Conservation (phyloP, 140 eudicot genomes). For the Anethum foeniculum region DNA sequence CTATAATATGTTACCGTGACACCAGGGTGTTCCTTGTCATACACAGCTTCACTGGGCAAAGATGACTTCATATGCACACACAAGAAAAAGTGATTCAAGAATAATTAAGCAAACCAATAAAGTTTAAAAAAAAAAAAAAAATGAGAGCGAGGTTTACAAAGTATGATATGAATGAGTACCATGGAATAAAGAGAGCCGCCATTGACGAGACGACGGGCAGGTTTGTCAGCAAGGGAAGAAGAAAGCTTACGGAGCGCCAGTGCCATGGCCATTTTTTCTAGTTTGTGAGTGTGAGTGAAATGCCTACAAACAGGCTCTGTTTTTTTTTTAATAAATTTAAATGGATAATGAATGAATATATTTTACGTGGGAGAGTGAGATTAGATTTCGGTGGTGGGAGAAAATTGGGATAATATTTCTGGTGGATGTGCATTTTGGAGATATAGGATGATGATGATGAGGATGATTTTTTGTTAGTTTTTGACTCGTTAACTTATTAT, state of each 20-base stretch:
- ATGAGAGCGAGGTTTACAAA: neutral
- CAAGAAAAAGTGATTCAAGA: neutral
- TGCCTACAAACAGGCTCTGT: conserved; percentile 9
- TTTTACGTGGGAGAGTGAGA: conserved; percentile 10
- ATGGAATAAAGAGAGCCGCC: conserved; percentile 66
- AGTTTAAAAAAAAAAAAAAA: neutral
- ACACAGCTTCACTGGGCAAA: conserved; percentile 79
- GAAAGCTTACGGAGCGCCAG: conserved; percentile 85
- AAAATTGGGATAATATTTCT: conserved; percentile 44
- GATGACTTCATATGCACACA: conserved; percentile 42
- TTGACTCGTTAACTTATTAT: neutral
- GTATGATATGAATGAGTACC: conserved; percentile 26
- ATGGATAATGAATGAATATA: neutral
- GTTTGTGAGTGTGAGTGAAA: neutral
- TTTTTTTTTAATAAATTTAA: neutral
- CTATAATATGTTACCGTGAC: conserved; percentile 36
- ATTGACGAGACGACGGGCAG: conserved; percentile 54
- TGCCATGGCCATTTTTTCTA: conserved; percentile 58
- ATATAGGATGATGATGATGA: neutral
- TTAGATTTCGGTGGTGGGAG: conserved; percentile 68
- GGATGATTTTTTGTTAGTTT: neutral
- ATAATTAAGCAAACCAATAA: neutral
- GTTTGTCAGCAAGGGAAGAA: conserved; percentile 58
- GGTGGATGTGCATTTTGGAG: conserved; percentile 25
- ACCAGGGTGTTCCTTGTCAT: conserved; percentile 72